Percentiles rank a stretch among this genome's conserved stretches.
Evolutionary conservation across 768 basidiomycete genomes (phyloP).

Genomic region (Lactifluus subvellereus): DNA sequence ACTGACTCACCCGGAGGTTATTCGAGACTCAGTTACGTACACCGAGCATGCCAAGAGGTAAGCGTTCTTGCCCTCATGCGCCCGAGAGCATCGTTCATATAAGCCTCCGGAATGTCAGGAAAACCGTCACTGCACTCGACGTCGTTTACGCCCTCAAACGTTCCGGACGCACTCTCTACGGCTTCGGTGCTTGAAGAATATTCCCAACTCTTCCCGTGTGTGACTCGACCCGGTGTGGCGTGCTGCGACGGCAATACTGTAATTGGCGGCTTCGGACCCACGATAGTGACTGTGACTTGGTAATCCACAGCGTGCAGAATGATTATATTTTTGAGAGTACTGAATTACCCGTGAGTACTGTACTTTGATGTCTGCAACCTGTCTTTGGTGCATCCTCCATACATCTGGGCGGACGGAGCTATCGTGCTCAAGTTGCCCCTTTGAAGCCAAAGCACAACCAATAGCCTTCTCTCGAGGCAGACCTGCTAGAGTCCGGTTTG

Average conservation of each 20-base stretch:
- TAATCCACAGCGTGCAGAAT: background rate
- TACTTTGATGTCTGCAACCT: background rate
- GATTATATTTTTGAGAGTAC: background rate
- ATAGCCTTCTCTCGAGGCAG: constrained; percentile 77
- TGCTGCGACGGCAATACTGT: background rate
- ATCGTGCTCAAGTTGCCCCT: background rate
- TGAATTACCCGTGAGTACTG: background rate
- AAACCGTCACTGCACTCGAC: constrained; percentile 53
- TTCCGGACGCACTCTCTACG: constrained; percentile 53
- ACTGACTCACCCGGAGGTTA: constrained; percentile 30
- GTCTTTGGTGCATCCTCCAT: background rate
- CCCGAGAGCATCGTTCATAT: background rate
- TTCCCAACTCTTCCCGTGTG: background rate
- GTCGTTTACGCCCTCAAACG: constrained; percentile 59
- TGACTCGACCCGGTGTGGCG: background rate
- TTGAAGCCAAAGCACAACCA: constrained; percentile 77
- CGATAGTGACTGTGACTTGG: background rate
- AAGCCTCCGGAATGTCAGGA: constrained; percentile 25
- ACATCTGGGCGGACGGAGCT: background rate
- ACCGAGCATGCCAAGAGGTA: constrained; percentile 59
- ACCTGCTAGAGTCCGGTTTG: constrained; percentile 79
- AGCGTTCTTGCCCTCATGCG: background rate
- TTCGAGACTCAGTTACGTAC: constrained; percentile 56
- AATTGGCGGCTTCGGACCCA: background rate
- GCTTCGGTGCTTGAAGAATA: constrained; percentile 41